These are phyloP conservation scores for Epichloe baconii DNA, from an alignment of 2,329 filamentous ascomycete genomes.

Conservation along the genomic window DNA sequence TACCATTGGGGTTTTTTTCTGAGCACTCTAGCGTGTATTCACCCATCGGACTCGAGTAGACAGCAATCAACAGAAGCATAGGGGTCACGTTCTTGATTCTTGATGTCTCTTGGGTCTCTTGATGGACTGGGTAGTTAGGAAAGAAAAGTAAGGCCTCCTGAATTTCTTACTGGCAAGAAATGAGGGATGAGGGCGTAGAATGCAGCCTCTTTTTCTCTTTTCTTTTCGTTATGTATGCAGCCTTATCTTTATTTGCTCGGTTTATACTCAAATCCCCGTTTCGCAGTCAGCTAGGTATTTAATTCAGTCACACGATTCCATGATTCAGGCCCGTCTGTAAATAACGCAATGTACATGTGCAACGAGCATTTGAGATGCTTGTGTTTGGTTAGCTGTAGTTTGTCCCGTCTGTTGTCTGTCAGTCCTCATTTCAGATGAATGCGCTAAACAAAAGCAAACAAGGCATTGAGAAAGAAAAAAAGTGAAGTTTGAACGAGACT, in stretches of 20 bases:
- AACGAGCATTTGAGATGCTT: no score
- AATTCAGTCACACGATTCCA: conserved; percentile 18
- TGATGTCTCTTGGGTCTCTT: neutral
- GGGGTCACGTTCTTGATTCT: neutral
- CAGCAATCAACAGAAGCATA: neutral
- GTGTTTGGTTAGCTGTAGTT: no score
- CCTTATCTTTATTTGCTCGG: conserved; percentile 18
- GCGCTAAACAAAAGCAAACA: no score
- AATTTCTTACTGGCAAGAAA: neutral
- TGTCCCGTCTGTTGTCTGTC: no score
- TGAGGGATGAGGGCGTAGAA: conserved; percentile 3
- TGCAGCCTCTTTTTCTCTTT: conserved; percentile 5
- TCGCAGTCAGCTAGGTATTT: conserved; percentile 21
- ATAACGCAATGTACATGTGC: no score
- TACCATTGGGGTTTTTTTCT: neutral
- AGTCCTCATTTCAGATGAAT: no score
- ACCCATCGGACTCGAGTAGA: neutral
- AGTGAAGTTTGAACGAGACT: no score
- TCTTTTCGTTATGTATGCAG: conserved; percentile 24
- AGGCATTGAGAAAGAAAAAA: no score
- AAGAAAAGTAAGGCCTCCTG: conserved; percentile 1
- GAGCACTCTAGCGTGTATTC: neutral
- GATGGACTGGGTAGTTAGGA: conserved; percentile 2
- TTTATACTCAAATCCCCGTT: conserved; percentile 19
- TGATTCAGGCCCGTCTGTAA: neutral